Conservation (phyloP, 768 basidiomycete genomes). For the Mycena galericulata region DNA sequence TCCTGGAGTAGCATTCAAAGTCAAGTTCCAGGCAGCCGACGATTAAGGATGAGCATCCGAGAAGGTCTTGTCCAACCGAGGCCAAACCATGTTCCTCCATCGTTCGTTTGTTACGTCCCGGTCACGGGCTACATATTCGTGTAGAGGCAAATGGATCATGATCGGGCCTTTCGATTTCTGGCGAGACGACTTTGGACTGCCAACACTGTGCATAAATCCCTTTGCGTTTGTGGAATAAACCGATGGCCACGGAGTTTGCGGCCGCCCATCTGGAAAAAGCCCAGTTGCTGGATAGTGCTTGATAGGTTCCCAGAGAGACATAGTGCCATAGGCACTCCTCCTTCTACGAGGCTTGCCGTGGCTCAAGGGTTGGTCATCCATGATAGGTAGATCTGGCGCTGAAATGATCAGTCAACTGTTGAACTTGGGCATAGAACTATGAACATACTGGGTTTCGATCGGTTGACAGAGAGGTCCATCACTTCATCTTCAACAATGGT, state of each 20-base stretch:
- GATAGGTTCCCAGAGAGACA: too few relatives aligned
- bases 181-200: background rate
- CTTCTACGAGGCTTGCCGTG: too few relatives aligned
- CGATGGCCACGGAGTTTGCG: conserved; percentile 13
- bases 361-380: background rate
- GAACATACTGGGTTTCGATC: background rate
- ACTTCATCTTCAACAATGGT: conserved; percentile 3
- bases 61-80: conserved; percentile 5
- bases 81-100: conserved; percentile 17
- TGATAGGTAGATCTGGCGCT: background rate
- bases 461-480: background rate
- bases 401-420: background rate
- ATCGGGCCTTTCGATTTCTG: background rate
- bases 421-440: too few relatives aligned
- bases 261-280: too few relatives aligned
- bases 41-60: background rate
- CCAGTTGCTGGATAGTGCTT: too few relatives aligned
- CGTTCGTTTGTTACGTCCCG: conserved; percentile 14
- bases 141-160: conserved; percentile 4
- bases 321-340: too few relatives aligned
- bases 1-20: background rate
- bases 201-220: background rate
- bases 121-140: conserved; percentile 14
- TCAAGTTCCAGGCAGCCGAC: background rate
- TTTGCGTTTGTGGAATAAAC: background rate